Conservation (phyloP, 352 stramenopile genomes). For the Blastocystis sp. region DNA sequence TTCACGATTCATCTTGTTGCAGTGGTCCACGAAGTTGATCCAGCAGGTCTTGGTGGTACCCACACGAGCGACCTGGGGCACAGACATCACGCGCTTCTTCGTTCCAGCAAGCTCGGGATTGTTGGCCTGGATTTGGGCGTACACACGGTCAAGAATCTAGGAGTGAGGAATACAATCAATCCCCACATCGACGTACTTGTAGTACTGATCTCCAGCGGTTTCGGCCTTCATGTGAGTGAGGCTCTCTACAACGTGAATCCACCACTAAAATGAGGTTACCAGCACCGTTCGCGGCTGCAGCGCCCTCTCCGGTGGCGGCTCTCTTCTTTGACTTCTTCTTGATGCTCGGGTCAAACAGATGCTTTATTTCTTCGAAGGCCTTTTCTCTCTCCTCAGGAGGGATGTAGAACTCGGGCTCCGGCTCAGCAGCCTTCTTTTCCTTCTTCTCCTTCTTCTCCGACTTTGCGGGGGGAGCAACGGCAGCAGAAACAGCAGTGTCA, state of each 20-base stretch:
- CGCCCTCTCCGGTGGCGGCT: slow-evolving; percentile 18
- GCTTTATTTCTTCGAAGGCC: slow-evolving; percentile 42
- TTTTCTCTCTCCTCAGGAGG: slow-evolving; percentile 21
- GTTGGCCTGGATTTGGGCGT: slow-evolving; percentile 44
- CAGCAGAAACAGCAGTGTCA: background rate
- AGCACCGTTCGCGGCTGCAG: background rate
- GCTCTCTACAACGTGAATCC: background rate
- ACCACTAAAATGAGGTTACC: background rate
- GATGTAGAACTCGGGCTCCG: slow-evolving; percentile 59
- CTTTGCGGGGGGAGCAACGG: background rate
- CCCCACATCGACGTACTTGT: slow-evolving; percentile 25
- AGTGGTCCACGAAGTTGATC: slow-evolving; percentile 73
- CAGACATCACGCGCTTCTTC: slow-evolving; percentile 44
- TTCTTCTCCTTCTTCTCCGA: slow-evolving; percentile 13
- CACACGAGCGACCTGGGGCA: slow-evolving; percentile 47
- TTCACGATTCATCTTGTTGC: slow-evolving; percentile 94
- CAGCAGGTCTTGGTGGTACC: slow-evolving; percentile 68
- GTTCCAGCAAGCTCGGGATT: slow-evolving; percentile 18
- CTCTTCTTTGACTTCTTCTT: slow-evolving; percentile 66
- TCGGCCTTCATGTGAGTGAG: slow-evolving; percentile 47
- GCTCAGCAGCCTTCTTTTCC: slow-evolving; percentile 20
- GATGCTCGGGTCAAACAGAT: slow-evolving; percentile 9
- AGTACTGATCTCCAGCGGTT: slow-evolving; percentile 38
- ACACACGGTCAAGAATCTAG: slow-evolving; percentile 54
- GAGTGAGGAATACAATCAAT: background rate